Percentiles rank a stretch among this genome's conserved stretches.
These are phyloP conservation scores for Pyrrhoderma noxium DNA, from an alignment of 1,284 basidiomycete species.

Conservation along the genomic window DNA sequence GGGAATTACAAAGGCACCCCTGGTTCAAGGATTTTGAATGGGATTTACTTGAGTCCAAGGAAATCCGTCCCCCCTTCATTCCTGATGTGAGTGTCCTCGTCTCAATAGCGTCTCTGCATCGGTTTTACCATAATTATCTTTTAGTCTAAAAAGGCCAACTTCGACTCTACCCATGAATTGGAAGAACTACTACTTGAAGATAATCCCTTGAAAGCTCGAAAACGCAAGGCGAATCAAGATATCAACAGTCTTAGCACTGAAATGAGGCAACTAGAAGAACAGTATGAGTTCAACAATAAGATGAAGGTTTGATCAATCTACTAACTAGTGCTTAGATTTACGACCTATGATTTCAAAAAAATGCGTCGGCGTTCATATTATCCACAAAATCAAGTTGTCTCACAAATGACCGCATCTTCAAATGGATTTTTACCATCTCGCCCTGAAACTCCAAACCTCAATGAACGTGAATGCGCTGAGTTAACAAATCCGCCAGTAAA, in stretches of 20 bases:
- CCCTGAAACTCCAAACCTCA: constrained; percentile 38
- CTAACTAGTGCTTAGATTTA: constrained; percentile 43
- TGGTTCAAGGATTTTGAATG: constrained; percentile 90
- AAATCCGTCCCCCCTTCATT: constrained; percentile 79
- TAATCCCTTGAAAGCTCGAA: constrained; percentile 93
- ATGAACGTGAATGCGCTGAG: constrained; percentile 17
- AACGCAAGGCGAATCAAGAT: constrained; percentile 86
- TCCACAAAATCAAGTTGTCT: constrained; percentile 60
- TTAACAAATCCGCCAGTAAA: constrained; percentile 6
- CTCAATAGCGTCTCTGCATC: constrained; percentile 6
- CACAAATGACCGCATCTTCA: constrained; percentile 41
- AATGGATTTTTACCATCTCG: constrained; percentile 36
- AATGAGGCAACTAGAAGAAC: constrained; percentile 97
- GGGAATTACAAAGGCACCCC: constrained; percentile 71
- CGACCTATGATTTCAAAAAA: constrained; percentile 77
- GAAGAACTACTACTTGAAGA: constrained; percentile 95
- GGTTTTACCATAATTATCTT: constrained; percentile 11
- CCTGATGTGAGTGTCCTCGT: constrained; percentile 66
- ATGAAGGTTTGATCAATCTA: neutral
- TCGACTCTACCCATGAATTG: constrained; percentile 97
- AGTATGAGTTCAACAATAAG: constrained; percentile 49
- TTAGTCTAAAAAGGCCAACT: constrained; percentile 95
- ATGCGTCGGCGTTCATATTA: constrained; percentile 81
- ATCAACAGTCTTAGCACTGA: constrained; percentile 74
- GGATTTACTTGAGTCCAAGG: constrained; percentile 77